These are phyloP conservation scores for Stevia rebaudiana DNA, from an alignment of 140 eudicot species.

Conservation along the genomic window DNA sequence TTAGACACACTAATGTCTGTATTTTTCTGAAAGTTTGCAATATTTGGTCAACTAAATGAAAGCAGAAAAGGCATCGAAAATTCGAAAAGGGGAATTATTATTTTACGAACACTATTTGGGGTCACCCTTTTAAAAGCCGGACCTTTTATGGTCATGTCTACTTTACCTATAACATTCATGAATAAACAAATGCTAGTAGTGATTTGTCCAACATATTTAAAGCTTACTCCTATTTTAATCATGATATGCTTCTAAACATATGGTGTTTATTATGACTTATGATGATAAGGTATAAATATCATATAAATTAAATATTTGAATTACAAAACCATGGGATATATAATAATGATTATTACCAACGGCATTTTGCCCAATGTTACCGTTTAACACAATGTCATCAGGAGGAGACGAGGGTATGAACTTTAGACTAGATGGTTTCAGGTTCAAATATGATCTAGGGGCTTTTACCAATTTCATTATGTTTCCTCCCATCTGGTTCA, in stretches of 20 bases:
- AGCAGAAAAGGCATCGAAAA: constrained; percentile 23
- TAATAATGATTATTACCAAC: too few species aligned
- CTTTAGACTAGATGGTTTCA: too few species aligned
- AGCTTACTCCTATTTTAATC: constrained; percentile 4
- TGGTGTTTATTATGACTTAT: constrained; percentile 23
- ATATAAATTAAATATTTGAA: background rate
- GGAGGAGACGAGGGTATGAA: too few species aligned
- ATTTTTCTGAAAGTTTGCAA: constrained; percentile 24
- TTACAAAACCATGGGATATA: background rate
- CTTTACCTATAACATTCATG: constrained; percentile 13
- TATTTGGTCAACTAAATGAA: constrained; percentile 25
- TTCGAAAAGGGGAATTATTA: too few species aligned
- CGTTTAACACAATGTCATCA: too few species aligned
- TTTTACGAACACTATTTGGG: constrained; percentile 22
- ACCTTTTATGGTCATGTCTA: constrained; percentile 23
- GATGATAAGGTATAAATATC: constrained; percentile 8
- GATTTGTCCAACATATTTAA: constrained; percentile 14
- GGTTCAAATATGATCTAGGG: too few species aligned
- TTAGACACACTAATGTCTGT: constrained; percentile 23
- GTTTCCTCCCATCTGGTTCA: too few species aligned
- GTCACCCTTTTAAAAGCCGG: constrained; percentile 26
- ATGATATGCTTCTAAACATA: constrained; percentile 18
- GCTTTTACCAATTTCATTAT: too few species aligned
- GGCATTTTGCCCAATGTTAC: too few species aligned
- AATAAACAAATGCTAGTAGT: constrained; percentile 24